Evolutionary conservation across 164 flowering plant genomes (phyloP).

Genomic region (Paratinospora sagittata): DNA sequence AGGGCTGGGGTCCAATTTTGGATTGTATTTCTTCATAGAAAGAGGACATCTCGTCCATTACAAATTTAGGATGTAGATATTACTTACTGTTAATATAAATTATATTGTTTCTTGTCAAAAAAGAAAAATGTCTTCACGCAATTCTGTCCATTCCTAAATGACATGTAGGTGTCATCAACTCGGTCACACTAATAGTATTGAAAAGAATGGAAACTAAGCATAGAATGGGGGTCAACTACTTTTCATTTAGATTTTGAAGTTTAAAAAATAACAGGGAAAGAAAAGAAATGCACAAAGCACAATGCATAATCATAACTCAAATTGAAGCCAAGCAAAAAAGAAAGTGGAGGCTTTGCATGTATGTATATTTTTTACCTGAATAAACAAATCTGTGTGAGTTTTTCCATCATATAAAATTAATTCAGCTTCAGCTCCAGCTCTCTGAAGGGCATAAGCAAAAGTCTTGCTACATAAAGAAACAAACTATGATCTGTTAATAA

Average conservation of each 20-base stretch:
- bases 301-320: neutral
- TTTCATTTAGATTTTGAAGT: neutral
- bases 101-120: no score
- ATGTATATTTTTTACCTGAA: conserved; percentile 69
- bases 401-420: conserved; percentile 70
- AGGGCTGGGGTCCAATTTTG: no score
- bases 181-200: no score
- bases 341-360: neutral
- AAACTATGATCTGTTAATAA: neutral
- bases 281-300: neutral
- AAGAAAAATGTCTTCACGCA: no score
- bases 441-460: conserved; percentile 56
- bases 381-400: conserved; percentile 89
- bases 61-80: no score
- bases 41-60: no score
- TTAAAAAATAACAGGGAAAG: neutral
- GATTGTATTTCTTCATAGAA: no score
- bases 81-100: no score
- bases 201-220: no score
- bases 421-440: conserved; percentile 60
- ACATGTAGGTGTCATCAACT: no score
- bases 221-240: neutral
- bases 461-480: conserved; percentile 41
- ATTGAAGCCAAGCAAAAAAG: neutral
- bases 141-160: no score